Base-by-base conservation (phyloP, 2,329 filamentous ascomycete species). In the Emericellopsis cladophorae region DNA sequence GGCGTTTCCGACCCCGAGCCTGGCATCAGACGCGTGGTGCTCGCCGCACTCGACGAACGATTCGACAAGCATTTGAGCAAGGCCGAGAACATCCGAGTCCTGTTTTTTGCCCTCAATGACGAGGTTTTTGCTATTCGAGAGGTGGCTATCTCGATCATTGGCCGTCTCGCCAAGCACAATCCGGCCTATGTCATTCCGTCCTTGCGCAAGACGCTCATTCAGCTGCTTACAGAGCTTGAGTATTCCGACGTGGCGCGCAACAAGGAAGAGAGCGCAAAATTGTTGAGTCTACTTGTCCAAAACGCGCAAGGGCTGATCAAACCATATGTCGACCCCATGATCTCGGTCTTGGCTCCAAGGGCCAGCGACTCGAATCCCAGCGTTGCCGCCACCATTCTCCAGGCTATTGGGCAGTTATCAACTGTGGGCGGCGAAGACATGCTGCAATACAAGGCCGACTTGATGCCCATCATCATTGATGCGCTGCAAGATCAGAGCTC, bases 131-230 rank as follows among this genome's bases (percentile, higher is more conserved):
- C 80, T 2, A 95, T 96, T 44, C 76, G 93, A 51, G 89, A 98
- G 63, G 90, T 92, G 23, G 85, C 92, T 8, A 95, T 99, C 53
- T 83, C 86, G 15, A 95, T 98, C 48, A 95, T 98, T 52, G 93
- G 92, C 26, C 86, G 93, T 11, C 68, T 99, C 42, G 93, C 92
- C 1, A 76, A 78, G 40, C 81, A 88, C 48, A 98, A 98, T 49
- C 93, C 92, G 1, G 93, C 93, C 43, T 98, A 98, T 60, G 89
- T 98, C 49, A 94, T 98, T 53, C 92, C 93, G 2, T 93, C 92
- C 0, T 63, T 98, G 32, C 83, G 92, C 46, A 98, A 98, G 61
- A 84, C 93, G 6, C 76, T 98, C 22, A 89, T 98, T 44, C 93
- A 98, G 60, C 81, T 98, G 59, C 73, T 98, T 45, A 98, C 92